Base-by-base conservation (phyloP, 2,329 filamentous ascomycete species). In the Microsporum ferrugineum region DNA sequence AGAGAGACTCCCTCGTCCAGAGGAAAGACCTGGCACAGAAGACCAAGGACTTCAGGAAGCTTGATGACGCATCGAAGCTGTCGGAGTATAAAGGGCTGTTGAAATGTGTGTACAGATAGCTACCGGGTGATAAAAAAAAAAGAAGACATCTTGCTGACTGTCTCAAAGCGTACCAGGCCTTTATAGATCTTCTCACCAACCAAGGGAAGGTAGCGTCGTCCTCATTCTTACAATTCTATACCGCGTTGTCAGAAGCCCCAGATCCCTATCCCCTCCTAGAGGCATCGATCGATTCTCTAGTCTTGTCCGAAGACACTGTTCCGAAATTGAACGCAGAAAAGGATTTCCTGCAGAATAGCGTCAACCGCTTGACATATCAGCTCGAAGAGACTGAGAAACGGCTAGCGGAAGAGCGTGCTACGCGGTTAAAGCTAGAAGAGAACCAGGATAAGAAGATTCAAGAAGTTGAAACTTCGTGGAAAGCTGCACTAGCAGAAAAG, bases 21-120 rank as follows among this genome's bases (percentile, higher is more conserved):
- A 84, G 94, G 59, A 99, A 99, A 72, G 95, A 99, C 63, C 80
- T 99, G 23, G 94, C 95, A n/a, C 91, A 96, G 71, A 97, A 96
- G 80, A 99, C 94, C 0, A 99, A 99, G 71, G 92, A 97, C 69
- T 99, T 97, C 68, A 82, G 91, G 63, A 97, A 96, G 73, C 82
- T 95, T 8, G 92, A 97, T 68, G 91, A 99, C 78, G 78, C 87
- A 8, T 84, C 83, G 61, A 99, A 97, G 74, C 77, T 99, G 60
- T 80, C 80, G 3, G 94, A 99, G 73, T 85, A 95, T 77, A 99
- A 97, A 76, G 84, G 84, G 43, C 77, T 99, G 58, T 77, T 99
- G 62, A 96, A 96, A 80, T 86, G 89, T 91, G 72, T 27, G 65
- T 60, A 29, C n/a, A 23, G 6, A 17, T 47, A 45, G 12, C 7